Conservation (phyloP, 2,329 filamentous ascomycete genomes). For the Ophiostoma triangulosporum region DNA sequence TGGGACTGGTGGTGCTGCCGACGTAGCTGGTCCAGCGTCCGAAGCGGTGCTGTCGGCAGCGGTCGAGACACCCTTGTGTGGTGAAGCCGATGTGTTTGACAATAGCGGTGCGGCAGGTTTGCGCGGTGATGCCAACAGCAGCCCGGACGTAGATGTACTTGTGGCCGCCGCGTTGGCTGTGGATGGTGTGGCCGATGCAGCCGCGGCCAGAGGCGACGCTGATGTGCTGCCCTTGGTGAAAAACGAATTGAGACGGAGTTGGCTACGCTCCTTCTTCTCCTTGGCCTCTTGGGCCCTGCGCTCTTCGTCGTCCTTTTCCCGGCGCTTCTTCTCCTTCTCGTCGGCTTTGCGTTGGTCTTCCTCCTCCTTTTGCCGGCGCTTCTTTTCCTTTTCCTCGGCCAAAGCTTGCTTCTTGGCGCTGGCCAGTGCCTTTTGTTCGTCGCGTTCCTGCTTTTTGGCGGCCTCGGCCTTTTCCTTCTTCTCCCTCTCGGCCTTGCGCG, state of each 20-base stretch:
- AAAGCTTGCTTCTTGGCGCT: slow-evolving; percentile 24
- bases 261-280: slow-evolving; percentile 36
- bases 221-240: slow-evolving; percentile 23
- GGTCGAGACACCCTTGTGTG: slow-evolving; percentile 16
- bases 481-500: slow-evolving; percentile 19
- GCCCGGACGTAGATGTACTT: neutral
- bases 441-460: slow-evolving; percentile 18
- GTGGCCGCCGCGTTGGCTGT: neutral
- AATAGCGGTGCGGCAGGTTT: neutral
- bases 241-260: slow-evolving; percentile 33
- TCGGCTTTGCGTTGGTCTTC: slow-evolving; percentile 20
- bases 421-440: slow-evolving; percentile 25
- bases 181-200: slow-evolving; percentile 9
- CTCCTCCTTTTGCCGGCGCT: slow-evolving; percentile 27
- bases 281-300: slow-evolving; percentile 27
- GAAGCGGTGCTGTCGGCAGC: neutral
- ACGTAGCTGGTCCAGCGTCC: neutral
- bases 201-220: neutral
- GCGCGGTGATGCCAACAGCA: neutral
- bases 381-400: slow-evolving; percentile 19
- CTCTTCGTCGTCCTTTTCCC: slow-evolving; percentile 39
- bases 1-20: slow-evolving; percentile 9
- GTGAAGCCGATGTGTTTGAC: slow-evolving; percentile 11
- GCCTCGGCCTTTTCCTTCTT: slow-evolving; percentile 19
- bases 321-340: slow-evolving; percentile 32